Base-by-base conservation (phyloP, 805 yeast genomes). In the Ogataea kodamae region DNA sequence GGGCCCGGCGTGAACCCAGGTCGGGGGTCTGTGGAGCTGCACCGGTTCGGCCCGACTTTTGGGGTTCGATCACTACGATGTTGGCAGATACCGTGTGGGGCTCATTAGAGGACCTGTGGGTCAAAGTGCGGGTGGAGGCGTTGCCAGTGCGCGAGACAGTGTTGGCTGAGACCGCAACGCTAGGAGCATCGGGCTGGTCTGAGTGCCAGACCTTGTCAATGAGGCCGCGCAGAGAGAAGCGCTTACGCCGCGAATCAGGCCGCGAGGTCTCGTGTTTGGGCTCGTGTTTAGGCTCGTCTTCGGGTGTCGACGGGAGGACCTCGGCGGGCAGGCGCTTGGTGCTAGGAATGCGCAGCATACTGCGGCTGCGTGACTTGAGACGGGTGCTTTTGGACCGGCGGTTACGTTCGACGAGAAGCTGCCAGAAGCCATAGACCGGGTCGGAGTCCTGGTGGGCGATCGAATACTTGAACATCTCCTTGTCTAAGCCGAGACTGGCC, bases 361-460 rank as follows among this genome's bases (percentile, higher is more conserved):
- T 54, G 35, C 53, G 47, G 30, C 59, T 51, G 26, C 56, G 35
- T 8, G 46, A 37, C 28, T 43, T 46, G 19, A 45, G 28, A 25
- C 40, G 48, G 21, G 40, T 54, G 64, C 66, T 40, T 13, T 28
- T 14, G 52, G 50, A 46, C 54, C 56, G 64, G 44, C 74, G 78
- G 29, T 64, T 61, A 13, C 25, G 17, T 14, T 82, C 86, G 18
- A 81, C 57, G 11, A 78, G 57, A 12, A 86, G 62, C 28, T 78
- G 78, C 81, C 89, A 87, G 37, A 80, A 67, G 0, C 90, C 95
- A 9, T 83, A 75, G 10, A 83, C 61, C 0, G 86, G 65, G 56
- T 84, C 92, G 58, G 85, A 74, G 37, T 79, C 76, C 28, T 72
- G 69, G 37, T 70, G 67, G 18, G 61, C 49, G 3, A 87, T 77